Conservation (phyloP, 75 land plant species). For the Adiantum capillusveneris region DNA sequence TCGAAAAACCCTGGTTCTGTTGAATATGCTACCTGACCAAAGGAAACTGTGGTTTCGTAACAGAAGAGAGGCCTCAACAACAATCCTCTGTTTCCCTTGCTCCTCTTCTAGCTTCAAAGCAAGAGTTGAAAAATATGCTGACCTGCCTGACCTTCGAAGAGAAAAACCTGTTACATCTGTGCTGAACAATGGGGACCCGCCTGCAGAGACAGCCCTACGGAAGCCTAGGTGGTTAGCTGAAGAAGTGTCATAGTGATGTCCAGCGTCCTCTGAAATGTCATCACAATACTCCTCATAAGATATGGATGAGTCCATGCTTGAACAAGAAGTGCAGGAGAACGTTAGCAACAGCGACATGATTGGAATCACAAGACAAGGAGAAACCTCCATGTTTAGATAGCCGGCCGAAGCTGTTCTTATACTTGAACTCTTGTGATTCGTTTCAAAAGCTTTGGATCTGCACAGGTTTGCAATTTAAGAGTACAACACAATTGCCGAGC, state of each 20-base stretch:
- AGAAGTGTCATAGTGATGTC: not conserved
- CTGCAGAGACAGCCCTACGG: not conserved
- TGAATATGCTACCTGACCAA: not conserved
- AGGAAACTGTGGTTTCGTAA: not conserved
- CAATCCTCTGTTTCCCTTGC: not conserved
- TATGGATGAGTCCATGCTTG: no score
- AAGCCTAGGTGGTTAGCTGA: not conserved
- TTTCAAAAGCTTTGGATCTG: no score
- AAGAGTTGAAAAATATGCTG: not conserved
- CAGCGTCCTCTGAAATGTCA: no score
- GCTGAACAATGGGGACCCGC: not conserved
- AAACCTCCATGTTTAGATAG: no score
- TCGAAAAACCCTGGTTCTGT: slow-evolving; percentile 1
- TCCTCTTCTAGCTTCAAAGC: not conserved
- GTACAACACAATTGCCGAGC: no score
- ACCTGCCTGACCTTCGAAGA: not conserved
- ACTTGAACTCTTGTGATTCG: no score
- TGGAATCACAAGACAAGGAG: no score
- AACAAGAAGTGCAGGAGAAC: no score
- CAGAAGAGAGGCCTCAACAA: not conserved
- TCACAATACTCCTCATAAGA: no score
- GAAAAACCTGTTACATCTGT: not conserved
- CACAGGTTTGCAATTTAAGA: no score
- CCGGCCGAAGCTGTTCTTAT: no score
- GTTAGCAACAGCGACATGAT: no score